phyloP scores from a whole-genome alignment of 805 yeast genomes.

The Lipomyces orientalis region DNA sequence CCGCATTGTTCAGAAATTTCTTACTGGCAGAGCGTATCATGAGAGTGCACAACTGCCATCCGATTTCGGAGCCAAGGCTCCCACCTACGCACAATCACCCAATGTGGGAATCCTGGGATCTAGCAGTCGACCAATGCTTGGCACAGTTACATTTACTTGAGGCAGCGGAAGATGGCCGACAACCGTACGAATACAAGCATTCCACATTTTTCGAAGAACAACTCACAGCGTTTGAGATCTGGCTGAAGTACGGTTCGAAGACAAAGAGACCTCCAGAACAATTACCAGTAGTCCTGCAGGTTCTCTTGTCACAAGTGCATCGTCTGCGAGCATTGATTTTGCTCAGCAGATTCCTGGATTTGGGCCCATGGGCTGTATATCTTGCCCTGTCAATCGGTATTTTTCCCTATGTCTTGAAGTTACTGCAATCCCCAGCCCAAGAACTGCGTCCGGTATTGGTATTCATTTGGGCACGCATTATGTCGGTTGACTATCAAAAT shows the following conservation, averaged over 20 bases:
- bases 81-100: slow-evolving; percentile 86
- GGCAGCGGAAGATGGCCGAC: slow-evolving; percentile 46
- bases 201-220: slow-evolving; percentile 96
- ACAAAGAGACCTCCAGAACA: slow-evolving; percentile 91
- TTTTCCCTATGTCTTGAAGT: slow-evolving; percentile 89
- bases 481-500: slow-evolving; percentile 90
- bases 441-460: slow-evolving; percentile 92
- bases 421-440: slow-evolving; percentile 92
- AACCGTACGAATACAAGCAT: slow-evolving; percentile 70
- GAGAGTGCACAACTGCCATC: slow-evolving; percentile 93
- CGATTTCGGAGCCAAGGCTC: slow-evolving; percentile 89
- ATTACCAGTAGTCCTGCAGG: slow-evolving; percentile 91
- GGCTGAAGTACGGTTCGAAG: slow-evolving; percentile 90
- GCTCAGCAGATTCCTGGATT: slow-evolving; percentile 82
- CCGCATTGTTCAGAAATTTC: slow-evolving; percentile 92
- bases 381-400: slow-evolving; percentile 92
- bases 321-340: slow-evolving; percentile 85
- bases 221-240: slow-evolving; percentile 91
- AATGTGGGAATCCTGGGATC: slow-evolving; percentile 98
- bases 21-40: slow-evolving; percentile 88
- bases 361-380: slow-evolving; percentile 98
- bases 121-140: slow-evolving; percentile 92
- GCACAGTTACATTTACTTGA: slow-evolving; percentile 52
- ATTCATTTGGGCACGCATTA: slow-evolving; percentile 96
- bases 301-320: slow-evolving; percentile 90